A percentile compares a stretch with the other conserved stretches of the same genome.
These are phyloP conservation scores for Chondrus crispus DNA, from an alignment of 23 red algal genomes.

Conservation along the genomic window DNA sequence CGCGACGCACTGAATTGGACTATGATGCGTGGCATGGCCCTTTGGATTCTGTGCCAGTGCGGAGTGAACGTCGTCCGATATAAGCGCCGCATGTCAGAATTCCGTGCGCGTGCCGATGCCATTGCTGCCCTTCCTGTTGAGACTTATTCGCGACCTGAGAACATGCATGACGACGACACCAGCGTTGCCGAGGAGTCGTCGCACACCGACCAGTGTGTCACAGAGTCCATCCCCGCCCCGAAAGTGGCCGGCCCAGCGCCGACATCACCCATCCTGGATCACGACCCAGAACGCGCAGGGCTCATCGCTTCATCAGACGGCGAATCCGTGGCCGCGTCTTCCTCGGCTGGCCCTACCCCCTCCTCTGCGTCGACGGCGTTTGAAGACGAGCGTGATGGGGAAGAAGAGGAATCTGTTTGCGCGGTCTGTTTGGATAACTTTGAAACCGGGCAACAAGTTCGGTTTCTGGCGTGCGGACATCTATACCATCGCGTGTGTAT, in stretches of 20 bases:
- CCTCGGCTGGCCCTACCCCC: neutral
- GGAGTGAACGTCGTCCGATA: slow-evolving; percentile 86
- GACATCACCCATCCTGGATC: neutral
- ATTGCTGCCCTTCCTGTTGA: slow-evolving; percentile 58
- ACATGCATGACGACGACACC: neutral
- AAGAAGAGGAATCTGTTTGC: slow-evolving; percentile 61
- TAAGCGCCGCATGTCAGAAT: slow-evolving; percentile 60
- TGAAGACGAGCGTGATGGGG: slow-evolving; percentile 26
- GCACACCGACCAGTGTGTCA: neutral
- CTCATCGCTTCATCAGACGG: neutral
- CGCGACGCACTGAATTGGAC: slow-evolving; percentile 86
- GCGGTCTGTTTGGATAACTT: slow-evolving; percentile 87
- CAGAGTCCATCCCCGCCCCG: neutral
- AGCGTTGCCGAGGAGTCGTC: neutral
- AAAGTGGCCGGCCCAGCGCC: neutral
- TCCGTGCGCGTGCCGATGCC: slow-evolving; percentile 71
- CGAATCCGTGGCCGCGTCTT: neutral
- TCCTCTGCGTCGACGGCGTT: slow-evolving; percentile 1
- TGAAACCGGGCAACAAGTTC: slow-evolving; percentile 76
- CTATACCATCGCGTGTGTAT: slow-evolving; percentile 92
- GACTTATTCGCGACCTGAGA: slow-evolving; percentile 18
- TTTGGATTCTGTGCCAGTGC: slow-evolving; percentile 94
- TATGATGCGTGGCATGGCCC: slow-evolving; percentile 89
- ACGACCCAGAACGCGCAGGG: neutral
- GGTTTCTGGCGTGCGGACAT: slow-evolving; percentile 77